A percentile compares a stretch with the other conserved stretches of the same genome.
These are phyloP conservation scores for Hansenula anomala DNA, from an alignment of 1,139 yeast species.

Conservation along the genomic window DNA sequence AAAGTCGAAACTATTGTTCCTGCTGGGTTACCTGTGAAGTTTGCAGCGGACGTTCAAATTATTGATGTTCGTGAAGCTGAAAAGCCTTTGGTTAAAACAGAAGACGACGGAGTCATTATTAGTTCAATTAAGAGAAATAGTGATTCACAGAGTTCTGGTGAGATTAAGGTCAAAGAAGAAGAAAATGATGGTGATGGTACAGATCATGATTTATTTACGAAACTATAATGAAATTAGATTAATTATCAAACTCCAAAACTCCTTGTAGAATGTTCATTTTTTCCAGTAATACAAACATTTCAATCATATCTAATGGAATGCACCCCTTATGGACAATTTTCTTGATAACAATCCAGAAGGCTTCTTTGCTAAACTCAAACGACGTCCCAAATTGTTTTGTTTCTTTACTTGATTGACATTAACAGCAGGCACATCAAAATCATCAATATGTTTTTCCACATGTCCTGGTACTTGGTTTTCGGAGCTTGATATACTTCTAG, in stretches of 20 bases:
- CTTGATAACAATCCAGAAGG: conserved; percentile 21
- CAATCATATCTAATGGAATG: conserved; percentile 4
- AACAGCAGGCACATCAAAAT: conserved; percentile 32
- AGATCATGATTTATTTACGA: conserved; percentile 4
- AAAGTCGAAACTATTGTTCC: conserved; percentile 65
- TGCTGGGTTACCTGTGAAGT: conserved; percentile 45
- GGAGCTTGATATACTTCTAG: conserved; percentile 9
- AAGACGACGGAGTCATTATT: conserved; percentile 11
- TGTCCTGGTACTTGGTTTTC: conserved; percentile 4
- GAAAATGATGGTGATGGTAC: conserved; percentile 6
- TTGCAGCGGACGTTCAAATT: conserved; percentile 56
- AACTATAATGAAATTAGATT: background rate
- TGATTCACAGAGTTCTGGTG: background rate
- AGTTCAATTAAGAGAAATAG: background rate
- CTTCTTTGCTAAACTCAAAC: conserved; percentile 21
- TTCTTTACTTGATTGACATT: conserved; percentile 28
- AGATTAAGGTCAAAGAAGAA: background rate
- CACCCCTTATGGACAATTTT: conserved; percentile 26
- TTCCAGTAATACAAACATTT: no score
- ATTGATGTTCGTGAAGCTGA: conserved; percentile 36
- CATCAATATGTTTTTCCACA: conserved; percentile 26
- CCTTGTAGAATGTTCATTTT: no score
- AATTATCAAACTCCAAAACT: no score
- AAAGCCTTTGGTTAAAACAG: conserved; percentile 17
- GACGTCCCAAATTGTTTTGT: conserved; percentile 24